Evolutionary conservation across 2,329 filamentous ascomycete species (phyloP).

Genomic region (Emmonsia crescens): DNA sequence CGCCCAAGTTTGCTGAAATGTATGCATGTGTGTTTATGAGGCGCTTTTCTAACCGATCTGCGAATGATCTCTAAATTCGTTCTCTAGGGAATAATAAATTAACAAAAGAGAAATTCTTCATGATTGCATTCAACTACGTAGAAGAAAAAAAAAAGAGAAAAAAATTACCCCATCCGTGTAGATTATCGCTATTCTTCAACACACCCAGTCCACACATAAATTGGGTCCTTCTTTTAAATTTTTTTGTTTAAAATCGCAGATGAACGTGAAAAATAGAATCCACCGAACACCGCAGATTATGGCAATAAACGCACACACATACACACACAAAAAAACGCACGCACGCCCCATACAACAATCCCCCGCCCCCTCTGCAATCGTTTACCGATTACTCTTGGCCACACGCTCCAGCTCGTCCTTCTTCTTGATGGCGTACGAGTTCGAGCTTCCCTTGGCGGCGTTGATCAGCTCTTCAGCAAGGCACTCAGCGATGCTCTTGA

Average conservation of each 20-base stretch:
- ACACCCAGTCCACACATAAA: not conserved
- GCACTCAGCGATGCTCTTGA: constrained; percentile 99
- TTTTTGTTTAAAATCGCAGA: not conserved
- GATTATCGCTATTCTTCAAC: not conserved
- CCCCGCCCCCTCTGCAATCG: constrained; percentile 30
- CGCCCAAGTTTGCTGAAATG: too few relatives aligned
- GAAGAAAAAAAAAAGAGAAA: constrained; percentile 14
- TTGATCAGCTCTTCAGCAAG: constrained; percentile 99
- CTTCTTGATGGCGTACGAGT: constrained; percentile 99
- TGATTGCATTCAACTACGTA: constrained; percentile 34
- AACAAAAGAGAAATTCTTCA: constrained; percentile 24
- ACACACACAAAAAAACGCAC: constrained; percentile 24
- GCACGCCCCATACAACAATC: constrained; percentile 27
- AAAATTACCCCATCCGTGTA: not conserved
- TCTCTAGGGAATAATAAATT: constrained; percentile 14
- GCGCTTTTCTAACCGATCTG: not conserved
- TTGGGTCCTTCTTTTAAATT: not conserved
- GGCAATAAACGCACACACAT: constrained; percentile 21
- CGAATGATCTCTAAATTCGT: constrained; percentile 5
- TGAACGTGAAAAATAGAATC: constrained; percentile 20
- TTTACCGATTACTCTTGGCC: constrained; percentile 99
- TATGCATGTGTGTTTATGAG: not conserved
- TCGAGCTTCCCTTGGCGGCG: constrained; percentile 99
- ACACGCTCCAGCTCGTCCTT: constrained; percentile 99
- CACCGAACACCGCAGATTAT: constrained; percentile 4